Base-by-base conservation (phyloP, 1,284 basidiomycete species). In the Schizophyllum amplum region DNA sequence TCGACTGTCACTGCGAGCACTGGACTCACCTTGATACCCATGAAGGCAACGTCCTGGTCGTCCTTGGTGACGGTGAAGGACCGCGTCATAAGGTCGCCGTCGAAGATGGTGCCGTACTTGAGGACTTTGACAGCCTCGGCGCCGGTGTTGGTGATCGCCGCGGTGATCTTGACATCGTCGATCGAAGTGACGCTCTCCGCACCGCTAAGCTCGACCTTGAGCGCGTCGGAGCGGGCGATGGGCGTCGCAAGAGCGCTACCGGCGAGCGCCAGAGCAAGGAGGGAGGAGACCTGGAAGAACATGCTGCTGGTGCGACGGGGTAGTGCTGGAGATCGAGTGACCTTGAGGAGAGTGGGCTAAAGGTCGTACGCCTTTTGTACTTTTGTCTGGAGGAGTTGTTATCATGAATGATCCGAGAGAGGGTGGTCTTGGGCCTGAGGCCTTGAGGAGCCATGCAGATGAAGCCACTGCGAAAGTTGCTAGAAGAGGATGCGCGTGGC, bases 81-180 rank as follows among this genome's bases (percentile, higher is more conserved):
- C 62, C 69, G 72, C 21, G 75, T 77, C 5, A 75, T 75, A 15
- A 74, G 64, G 47, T 71, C 65, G 3, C 13, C 17, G 61, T 78
- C 76, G 54, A 78, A 70, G 57, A 78, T 69, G 24, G 76, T 77
- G 42, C 66, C 71, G 59, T 72, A 74, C 60, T 73, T 75, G 64
- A 76, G 68, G 55, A 75, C 63, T 64, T 70, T 73, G 63, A 75
- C 63, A 26, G 66, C 64, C 57, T 74, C 69, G 25, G 69, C 60
- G 23, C 72, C 73, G 33, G 63, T 70, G 66, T 76, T 75, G 22
- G 67, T 74, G 23, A 76, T 67, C 2, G 68, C 60, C 7, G 73
- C 73, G 25, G 69, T 70, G 61, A 75, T 67, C 58, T 69, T 71
- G 63, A 77, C 66, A 53, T 72, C 71, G 17, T 69, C 66, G 59